Conservation (phyloP, 768 basidiomycete genomes). For the Dacryopinax primogenitus region DNA sequence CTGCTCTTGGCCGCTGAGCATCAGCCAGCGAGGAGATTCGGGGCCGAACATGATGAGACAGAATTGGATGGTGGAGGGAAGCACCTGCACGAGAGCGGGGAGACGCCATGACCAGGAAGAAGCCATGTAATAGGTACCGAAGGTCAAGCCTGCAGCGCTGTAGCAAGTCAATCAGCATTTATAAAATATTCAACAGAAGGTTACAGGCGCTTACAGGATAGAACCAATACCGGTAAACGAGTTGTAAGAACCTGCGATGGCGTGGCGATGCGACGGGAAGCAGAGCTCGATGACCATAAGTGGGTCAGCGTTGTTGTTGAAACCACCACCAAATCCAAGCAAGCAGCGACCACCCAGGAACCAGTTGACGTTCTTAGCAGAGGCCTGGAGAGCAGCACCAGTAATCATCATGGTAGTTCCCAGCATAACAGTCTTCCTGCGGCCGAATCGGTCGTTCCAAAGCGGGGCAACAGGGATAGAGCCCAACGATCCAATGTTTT, state of each 20-base stretch:
- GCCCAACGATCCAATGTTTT: conserved; percentile 9
- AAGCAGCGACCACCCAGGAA: conserved; percentile 15
- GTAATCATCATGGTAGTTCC: conserved; percentile 10
- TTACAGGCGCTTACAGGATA: conserved; percentile 8
- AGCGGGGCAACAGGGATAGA: neutral
- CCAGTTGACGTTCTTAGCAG: conserved; percentile 9
- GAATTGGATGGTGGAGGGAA: conserved; percentile 13
- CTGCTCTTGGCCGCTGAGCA: conserved; percentile 24
- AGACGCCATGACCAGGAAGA: neutral
- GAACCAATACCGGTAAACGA: conserved; percentile 11
- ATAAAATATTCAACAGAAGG: no score
- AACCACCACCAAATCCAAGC: conserved; percentile 14
- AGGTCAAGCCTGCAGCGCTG: conserved; percentile 13
- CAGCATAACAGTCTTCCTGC: conserved; percentile 14
- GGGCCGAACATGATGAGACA: conserved; percentile 29
- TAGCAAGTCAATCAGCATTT: neutral
- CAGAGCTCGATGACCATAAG: conserved; percentile 15
- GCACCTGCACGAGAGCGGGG: neutral
- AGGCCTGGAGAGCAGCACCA: conserved; percentile 4
- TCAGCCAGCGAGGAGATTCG: conserved; percentile 28
- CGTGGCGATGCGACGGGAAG: conserved; percentile 14
- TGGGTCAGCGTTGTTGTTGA: conserved; percentile 13
- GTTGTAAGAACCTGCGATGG: conserved; percentile 12
- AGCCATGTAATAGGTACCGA: conserved; percentile 9
- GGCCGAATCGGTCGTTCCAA: neutral